Percentiles rank a stretch among this genome's conserved stretches.
phyloP scores from a whole-genome alignment of 2,329 filamentous ascomycete species.

The Scedosporium dehoogii region DNA sequence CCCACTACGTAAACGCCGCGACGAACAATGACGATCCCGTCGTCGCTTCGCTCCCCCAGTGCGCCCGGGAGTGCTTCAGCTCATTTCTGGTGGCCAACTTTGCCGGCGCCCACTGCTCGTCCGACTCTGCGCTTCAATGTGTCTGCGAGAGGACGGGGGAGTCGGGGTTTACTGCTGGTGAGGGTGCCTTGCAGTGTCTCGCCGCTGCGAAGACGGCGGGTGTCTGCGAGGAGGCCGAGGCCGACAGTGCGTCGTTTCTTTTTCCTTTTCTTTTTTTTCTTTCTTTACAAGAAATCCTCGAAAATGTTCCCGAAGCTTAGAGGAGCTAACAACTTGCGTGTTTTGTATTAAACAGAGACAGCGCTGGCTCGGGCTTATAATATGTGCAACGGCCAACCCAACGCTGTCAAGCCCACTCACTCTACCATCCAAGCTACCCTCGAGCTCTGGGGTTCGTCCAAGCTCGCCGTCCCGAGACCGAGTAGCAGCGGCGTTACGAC shows the following conservation, averaged over 20 bases:
- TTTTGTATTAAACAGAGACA: neutral
- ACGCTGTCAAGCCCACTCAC: constrained; percentile 48
- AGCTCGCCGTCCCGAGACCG: neutral
- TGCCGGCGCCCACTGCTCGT: constrained; percentile 33
- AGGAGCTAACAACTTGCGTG: neutral
- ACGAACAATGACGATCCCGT: constrained; percentile 25
- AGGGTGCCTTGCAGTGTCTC: constrained; percentile 60
- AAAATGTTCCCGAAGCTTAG: neutral
- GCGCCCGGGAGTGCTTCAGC: constrained; percentile 50
- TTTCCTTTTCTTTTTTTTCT: neutral
- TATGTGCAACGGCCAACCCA: constrained; percentile 45
- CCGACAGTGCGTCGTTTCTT: neutral
- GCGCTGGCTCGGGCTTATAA: constrained; percentile 29
- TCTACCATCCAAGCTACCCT: constrained; percentile 48
- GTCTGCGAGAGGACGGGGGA: constrained; percentile 51
- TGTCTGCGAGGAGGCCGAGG: constrained; percentile 38
- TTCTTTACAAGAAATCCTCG: neutral
- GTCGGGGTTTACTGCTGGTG: constrained; percentile 60
- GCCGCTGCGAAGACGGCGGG: constrained; percentile 39
- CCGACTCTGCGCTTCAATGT: constrained; percentile 44
- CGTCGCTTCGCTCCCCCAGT: constrained; percentile 37
- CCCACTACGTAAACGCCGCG: constrained; percentile 10
- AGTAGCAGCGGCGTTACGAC: neutral
- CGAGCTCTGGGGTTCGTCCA: constrained; percentile 16
- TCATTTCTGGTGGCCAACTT: constrained; percentile 55